Conservation (phyloP, 2,329 filamentous ascomycete genomes). For the Arthrobotrys conoides region DNA sequence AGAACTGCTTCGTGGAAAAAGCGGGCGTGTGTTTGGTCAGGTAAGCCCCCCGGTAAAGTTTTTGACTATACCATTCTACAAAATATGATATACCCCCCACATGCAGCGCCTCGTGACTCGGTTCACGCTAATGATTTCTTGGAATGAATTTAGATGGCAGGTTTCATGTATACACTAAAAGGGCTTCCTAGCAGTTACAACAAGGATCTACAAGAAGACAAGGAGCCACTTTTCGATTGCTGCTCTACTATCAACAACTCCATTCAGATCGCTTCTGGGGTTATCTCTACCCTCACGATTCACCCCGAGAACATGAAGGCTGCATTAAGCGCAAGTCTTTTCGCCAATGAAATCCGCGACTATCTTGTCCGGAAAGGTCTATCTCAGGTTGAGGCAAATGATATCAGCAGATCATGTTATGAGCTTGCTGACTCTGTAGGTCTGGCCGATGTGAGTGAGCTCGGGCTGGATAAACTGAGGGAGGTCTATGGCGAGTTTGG, state of each 20-base stretch:
- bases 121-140: neutral
- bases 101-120: neutral
- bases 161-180: slow-evolving; percentile 70
- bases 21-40: slow-evolving; percentile 81
- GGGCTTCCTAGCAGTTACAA: slow-evolving; percentile 87
- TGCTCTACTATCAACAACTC: slow-evolving; percentile 86
- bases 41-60: slow-evolving; percentile 67
- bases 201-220: slow-evolving; percentile 90
- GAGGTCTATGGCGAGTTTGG: slow-evolving; percentile 78
- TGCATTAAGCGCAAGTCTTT: slow-evolving; percentile 84
- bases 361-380: slow-evolving; percentile 77
- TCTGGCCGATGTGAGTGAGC: slow-evolving; percentile 76
- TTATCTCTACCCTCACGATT: slow-evolving; percentile 79
- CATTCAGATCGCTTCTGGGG: slow-evolving; percentile 84
- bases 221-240: slow-evolving; percentile 85
- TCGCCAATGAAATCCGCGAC: slow-evolving; percentile 79
- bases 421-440: slow-evolving; percentile 78
- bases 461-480: slow-evolving; percentile 77
- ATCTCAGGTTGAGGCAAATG: slow-evolving; percentile 85
- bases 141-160: slow-evolving; percentile 54
- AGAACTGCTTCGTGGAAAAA: slow-evolving; percentile 80
- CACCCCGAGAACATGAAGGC: slow-evolving; percentile 82
- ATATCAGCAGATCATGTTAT: slow-evolving; percentile 80
- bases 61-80: neutral
- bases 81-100: neutral